phyloP scores from a whole-genome alignment of 2,329 filamentous ascomycete species.

The Blastomyces gilchristii region DNA sequence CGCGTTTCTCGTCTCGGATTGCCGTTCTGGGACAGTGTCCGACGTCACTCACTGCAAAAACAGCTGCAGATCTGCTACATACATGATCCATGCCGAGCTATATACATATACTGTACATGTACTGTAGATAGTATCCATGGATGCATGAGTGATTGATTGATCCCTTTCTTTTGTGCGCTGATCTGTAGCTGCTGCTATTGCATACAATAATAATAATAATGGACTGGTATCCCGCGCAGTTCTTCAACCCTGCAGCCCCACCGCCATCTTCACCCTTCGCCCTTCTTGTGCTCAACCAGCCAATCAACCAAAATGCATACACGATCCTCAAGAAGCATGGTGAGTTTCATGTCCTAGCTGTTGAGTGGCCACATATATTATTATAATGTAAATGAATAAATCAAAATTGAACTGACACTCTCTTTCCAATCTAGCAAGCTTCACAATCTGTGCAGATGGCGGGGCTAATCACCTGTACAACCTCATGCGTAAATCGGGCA shows the following conservation, averaged over 20 bases:
- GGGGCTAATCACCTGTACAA: slow-evolving; percentile 69
- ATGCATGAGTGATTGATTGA: neutral
- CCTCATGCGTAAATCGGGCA: slow-evolving; percentile 30
- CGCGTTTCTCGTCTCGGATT: neutral
- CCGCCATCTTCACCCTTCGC: slow-evolving; percentile 31
- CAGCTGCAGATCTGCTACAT: neutral
- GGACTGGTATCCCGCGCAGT: slow-evolving; percentile 32
- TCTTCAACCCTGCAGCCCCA: slow-evolving; percentile 25
- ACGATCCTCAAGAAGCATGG: slow-evolving; percentile 29
- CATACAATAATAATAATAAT: neutral
- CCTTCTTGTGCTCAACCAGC: slow-evolving; percentile 53
- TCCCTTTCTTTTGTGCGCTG: too few relatives aligned
- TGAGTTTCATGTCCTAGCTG: slow-evolving; percentile 13
- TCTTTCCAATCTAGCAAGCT: slow-evolving; percentile 40
- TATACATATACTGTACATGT: too few relatives aligned
- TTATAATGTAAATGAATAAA: neutral
- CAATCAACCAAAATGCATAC: slow-evolving; percentile 40
- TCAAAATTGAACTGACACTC: neutral
- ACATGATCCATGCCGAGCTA: too few relatives aligned
- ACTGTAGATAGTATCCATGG: neutral
- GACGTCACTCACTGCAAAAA: neutral
- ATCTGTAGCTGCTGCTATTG: neutral
- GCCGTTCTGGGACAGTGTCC: neutral
- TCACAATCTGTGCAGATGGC: slow-evolving; percentile 77
- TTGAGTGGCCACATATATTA: neutral